These are phyloP conservation scores for Pyrenophora seminiperda DNA, from an alignment of 2,329 filamentous ascomycete genomes.

Conservation along the genomic window DNA sequence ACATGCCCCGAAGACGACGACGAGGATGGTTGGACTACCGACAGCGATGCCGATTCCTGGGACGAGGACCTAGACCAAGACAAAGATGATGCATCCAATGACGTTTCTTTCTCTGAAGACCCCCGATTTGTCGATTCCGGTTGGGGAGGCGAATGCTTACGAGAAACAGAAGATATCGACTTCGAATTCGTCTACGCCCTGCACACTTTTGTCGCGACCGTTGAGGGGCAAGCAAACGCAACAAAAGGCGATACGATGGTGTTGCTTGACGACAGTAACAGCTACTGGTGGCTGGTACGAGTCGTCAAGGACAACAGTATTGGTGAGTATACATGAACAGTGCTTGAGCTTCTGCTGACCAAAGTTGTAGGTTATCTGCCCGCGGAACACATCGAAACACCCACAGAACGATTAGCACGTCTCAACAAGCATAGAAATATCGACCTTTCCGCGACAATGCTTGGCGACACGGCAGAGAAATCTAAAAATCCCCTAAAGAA, in stretches of 20 bases:
- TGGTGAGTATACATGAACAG: constrained; percentile 53
- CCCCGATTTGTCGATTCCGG: constrained; percentile 70
- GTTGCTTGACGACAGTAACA: constrained; percentile 95
- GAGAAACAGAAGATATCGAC: constrained; percentile 95
- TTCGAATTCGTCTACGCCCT: constrained; percentile 99
- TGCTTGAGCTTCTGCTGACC: constrained; percentile 1
- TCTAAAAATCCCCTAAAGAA: constrained; percentile 82
- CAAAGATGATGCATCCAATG: constrained; percentile 65
- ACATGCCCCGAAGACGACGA: constrained; percentile 25
- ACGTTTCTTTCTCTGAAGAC: constrained; percentile 62
- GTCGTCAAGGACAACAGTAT: constrained; percentile 98
- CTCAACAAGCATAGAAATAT: constrained; percentile 98
- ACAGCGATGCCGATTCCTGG: constrained; percentile 47
- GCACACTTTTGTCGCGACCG: constrained; percentile 96
- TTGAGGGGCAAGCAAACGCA: constrained; percentile 97
- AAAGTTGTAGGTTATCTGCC: constrained; percentile 83
- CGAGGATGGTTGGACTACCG: constrained; percentile 42
- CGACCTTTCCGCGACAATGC: constrained; percentile 76
- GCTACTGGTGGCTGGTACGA: constrained; percentile 98
- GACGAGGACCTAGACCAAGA: constrained; percentile 41
- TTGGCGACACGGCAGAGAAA: constrained; percentile 76
- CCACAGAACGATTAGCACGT: constrained; percentile 88
- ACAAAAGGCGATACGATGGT: constrained; percentile 99
- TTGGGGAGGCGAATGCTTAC: constrained; percentile 85
- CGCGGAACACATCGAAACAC: constrained; percentile 97